Percentiles rank a stretch among this genome's conserved stretches.
Evolutionary conservation across 768 basidiomycete species (phyloP).

Genomic region (Pleurotus tuber-regium): DNA sequence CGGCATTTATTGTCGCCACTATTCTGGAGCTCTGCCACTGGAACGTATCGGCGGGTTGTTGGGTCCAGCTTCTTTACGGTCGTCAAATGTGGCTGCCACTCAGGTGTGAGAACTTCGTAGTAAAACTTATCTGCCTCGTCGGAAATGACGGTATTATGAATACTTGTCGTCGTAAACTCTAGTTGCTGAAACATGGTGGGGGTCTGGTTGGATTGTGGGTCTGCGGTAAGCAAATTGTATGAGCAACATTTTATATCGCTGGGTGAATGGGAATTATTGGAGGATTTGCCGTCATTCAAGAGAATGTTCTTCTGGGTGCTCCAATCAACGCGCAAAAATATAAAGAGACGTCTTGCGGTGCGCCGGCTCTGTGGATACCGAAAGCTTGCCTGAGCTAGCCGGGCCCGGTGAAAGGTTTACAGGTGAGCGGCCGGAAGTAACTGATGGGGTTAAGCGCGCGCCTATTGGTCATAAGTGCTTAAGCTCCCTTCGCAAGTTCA

Average conservation of each 20-base stretch:
- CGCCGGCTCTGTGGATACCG: too few species aligned
- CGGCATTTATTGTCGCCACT: not conserved
- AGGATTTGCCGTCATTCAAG: too few species aligned
- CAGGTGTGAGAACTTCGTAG: conserved; percentile 7
- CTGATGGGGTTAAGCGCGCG: not conserved
- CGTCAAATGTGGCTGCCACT: conserved; percentile 1
- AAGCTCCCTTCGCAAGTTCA: too few species aligned
- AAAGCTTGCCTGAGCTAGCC: too few species aligned
- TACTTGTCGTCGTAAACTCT: conserved; percentile 4
- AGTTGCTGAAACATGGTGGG: not conserved
- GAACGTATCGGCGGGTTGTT: not conserved
- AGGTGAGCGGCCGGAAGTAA: too few species aligned
- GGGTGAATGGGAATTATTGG: too few species aligned
- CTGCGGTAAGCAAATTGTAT: too few species aligned
- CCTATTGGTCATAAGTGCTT: not conserved
- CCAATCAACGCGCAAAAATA: too few species aligned
- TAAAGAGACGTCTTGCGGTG: too few species aligned
- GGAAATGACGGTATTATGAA: conserved; percentile 2
- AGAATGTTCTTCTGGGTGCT: too few species aligned
- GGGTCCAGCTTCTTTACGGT: not conserved
- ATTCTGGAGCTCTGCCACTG: not conserved
- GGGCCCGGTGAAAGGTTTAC: too few species aligned
- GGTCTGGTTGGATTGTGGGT: not conserved
- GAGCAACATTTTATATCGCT: too few species aligned
- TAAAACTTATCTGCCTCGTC: conserved; percentile 3